phyloP scores from a whole-genome alignment of 306 rosid species.

The Canavalia gladiata region DNA sequence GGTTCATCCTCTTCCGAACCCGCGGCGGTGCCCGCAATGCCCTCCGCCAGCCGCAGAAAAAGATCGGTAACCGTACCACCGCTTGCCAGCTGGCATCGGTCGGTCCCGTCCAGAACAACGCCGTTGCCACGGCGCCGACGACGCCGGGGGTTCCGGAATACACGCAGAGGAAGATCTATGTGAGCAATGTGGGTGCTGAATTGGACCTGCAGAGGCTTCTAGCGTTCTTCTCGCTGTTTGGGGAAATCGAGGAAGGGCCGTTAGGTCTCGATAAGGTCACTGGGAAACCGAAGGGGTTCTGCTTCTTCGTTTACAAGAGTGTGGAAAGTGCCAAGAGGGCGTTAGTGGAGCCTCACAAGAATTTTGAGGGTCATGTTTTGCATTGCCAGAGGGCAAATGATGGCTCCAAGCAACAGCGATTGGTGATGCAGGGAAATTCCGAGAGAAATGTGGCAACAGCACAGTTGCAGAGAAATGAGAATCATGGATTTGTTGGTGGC shows the following conservation, averaged over 20 bases:
- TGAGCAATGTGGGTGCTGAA: constrained; percentile 89
- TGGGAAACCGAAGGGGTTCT: constrained; percentile 91
- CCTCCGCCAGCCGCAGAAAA: constrained; percentile 87
- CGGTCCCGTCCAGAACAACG: constrained; percentile 60
- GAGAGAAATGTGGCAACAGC: constrained; percentile 42
- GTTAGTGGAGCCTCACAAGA: constrained; percentile 89
- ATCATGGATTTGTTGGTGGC: constrained; percentile 53
- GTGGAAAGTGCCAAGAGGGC: constrained; percentile 79
- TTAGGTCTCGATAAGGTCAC: constrained; percentile 90
- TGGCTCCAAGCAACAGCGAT: constrained; percentile 74
- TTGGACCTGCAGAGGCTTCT: constrained; percentile 75
- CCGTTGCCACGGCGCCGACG: background rate
- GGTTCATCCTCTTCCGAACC: constrained; percentile 80
- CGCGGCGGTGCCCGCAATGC: constrained; percentile 84
- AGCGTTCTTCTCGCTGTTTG: constrained; percentile 71
- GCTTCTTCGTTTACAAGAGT: constrained; percentile 82
- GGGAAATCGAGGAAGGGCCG: constrained; percentile 96
- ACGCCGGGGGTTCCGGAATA: constrained; percentile 59
- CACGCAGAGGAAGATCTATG: constrained; percentile 88
- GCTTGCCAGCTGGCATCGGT: constrained; percentile 90
- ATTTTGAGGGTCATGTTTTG: constrained; percentile 83
- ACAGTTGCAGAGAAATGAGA: constrained; percentile 75
- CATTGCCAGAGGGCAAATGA: constrained; percentile 94
- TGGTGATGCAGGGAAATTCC: constrained; percentile 59
- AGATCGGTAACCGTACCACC: constrained; percentile 87